These are phyloP conservation scores for Wickerhamiella kazuoi DNA, from an alignment of 805 yeast species.

Conservation along the genomic window DNA sequence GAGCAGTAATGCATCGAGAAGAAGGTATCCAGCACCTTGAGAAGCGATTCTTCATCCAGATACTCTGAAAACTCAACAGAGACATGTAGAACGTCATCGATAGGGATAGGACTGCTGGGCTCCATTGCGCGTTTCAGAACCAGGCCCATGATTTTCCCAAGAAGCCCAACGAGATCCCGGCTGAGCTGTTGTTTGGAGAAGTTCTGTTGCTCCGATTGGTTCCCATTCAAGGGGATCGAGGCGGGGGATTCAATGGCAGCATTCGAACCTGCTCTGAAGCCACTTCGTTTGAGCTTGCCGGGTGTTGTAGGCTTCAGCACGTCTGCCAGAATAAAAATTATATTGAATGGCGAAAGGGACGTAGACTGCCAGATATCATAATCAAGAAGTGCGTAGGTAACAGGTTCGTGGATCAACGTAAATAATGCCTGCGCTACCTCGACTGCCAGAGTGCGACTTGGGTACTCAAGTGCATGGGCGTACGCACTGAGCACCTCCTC, in stretches of 20 bases:
- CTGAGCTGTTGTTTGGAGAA: neutral
- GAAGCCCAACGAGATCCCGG: neutral
- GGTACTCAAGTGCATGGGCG: slow-evolving; percentile 1
- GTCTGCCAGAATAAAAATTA: slow-evolving; percentile 3
- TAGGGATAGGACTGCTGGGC: slow-evolving; percentile 11
- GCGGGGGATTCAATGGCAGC: neutral
- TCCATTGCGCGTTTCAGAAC: slow-evolving; percentile 22
- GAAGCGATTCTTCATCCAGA: slow-evolving; percentile 25
- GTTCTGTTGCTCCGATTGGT: neutral
- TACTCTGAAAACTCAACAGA: slow-evolving; percentile 16
- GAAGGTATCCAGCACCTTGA: slow-evolving; percentile 32
- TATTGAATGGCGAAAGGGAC: slow-evolving; percentile 12
- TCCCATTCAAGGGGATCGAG: neutral
- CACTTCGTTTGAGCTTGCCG: neutral
- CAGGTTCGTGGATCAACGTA: neutral
- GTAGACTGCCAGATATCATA: slow-evolving; percentile 6
- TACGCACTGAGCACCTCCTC: slow-evolving; percentile 3
- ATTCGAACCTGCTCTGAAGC: neutral
- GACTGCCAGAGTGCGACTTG: neutral
- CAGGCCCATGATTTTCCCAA: slow-evolving; percentile 5
- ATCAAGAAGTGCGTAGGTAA: neutral
- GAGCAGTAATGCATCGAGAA: slow-evolving; percentile 35
- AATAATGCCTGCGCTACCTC: slow-evolving; percentile 2
- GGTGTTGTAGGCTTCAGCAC: slow-evolving; percentile 1
- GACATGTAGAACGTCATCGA: slow-evolving; percentile 21